Evolutionary conservation across 495 filamentous ascomycete genomes (phyloP).

Genomic region (Xeromyces bisporus): DNA sequence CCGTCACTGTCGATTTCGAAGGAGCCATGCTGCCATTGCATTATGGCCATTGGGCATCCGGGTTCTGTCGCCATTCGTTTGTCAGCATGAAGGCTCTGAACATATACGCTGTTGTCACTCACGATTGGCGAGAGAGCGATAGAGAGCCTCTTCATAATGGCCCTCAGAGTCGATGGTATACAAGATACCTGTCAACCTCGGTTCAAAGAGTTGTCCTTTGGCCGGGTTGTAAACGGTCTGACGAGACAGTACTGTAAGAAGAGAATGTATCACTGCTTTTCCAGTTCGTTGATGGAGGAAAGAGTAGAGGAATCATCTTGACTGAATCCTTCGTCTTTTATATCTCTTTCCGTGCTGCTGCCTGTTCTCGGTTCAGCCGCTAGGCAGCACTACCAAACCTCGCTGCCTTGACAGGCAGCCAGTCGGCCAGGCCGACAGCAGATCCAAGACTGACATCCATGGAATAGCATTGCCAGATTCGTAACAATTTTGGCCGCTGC

Average conservation of each 20-base stretch:
- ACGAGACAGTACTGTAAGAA: no score
- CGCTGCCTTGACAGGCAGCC: no score
- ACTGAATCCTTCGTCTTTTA: slow-evolving; percentile 72
- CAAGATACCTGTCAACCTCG: slow-evolving; percentile 55
- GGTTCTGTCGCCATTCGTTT: slow-evolving; percentile 37
- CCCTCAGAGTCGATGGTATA: slow-evolving; percentile 65
- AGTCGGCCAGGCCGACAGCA: no score
- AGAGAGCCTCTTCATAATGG: slow-evolving; percentile 57
- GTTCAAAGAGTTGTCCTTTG: slow-evolving; percentile 52
- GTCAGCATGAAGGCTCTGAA: slow-evolving; percentile 3
- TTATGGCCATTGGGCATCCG: slow-evolving; percentile 46
- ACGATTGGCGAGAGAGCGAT: slow-evolving; percentile 61
- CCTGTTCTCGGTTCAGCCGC: no score
- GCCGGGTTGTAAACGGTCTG: slow-evolving; percentile 62
- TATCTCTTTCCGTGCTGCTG: slow-evolving; percentile 41
- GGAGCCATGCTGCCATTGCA: slow-evolving; percentile 67
- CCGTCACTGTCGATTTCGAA: slow-evolving; percentile 39
- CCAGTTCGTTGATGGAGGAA: no score
- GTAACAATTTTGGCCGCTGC: slow-evolving; percentile 34
- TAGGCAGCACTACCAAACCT: no score
- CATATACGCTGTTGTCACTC: no score
- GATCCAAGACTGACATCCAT: no score
- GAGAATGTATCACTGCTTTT: no score
- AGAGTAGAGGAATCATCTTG: no score
- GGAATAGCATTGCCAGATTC: no score